These are phyloP conservation scores for Neofusicoccum laricinum DNA, from an alignment of 2,329 filamentous ascomycete genomes.

Conservation along the genomic window DNA sequence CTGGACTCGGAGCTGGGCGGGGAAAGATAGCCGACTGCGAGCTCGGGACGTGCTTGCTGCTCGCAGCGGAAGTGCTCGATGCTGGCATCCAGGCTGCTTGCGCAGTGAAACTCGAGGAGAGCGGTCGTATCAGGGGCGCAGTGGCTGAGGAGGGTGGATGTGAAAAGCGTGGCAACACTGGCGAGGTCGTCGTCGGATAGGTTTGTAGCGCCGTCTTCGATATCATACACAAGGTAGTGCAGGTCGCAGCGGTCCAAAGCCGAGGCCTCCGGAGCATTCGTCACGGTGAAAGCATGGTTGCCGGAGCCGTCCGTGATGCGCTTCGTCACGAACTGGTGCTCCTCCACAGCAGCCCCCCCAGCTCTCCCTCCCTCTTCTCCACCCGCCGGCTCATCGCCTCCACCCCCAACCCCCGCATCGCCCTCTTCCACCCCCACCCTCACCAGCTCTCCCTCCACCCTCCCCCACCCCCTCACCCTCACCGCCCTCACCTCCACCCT, in stretches of 20 bases:
- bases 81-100: background rate
- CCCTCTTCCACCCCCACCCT: background rate
- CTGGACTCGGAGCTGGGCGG: too few species aligned
- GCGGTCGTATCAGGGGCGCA: background rate
- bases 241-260: too few species aligned
- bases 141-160: too few species aligned
- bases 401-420: background rate
- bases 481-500: background rate
- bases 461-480: background rate
- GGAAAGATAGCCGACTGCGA: background rate
- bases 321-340: too few species aligned
- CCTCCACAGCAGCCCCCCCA: too few species aligned
- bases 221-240: too few species aligned
- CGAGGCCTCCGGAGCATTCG: too few species aligned
- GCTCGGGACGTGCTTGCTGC: background rate
- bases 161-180: too few species aligned
- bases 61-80: background rate
- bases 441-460: background rate
- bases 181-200: too few species aligned
- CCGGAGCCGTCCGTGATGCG: too few species aligned
- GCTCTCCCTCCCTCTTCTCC: background rate
- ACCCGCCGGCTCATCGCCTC: background rate
- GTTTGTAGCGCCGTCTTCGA: too few species aligned
- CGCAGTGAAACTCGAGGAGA: background rate
- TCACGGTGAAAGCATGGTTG: too few species aligned